These are phyloP conservation scores for Pisolithus orientalis DNA, from an alignment of 768 basidiomycete species.

Conservation along the genomic window DNA sequence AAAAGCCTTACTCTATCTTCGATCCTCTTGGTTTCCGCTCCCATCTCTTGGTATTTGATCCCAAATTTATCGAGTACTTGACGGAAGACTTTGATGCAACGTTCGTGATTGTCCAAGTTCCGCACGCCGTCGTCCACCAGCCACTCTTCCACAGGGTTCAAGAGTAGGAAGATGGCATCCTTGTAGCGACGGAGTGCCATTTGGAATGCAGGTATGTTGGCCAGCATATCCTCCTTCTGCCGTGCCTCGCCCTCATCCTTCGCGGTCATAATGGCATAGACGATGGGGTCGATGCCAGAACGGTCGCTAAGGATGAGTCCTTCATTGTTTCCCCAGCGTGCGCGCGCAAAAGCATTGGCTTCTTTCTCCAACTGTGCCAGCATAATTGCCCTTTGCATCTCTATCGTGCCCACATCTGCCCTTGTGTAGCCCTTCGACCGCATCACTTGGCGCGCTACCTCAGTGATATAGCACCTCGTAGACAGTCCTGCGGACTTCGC, in stretches of 20 bases:
- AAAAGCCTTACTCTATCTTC: constrained; percentile 18
- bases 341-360: constrained; percentile 12
- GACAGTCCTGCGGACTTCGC: constrained; percentile 35
- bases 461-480: constrained; percentile 41
- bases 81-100: constrained; percentile 35
- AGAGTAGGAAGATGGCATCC: constrained; percentile 44
- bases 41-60: constrained; percentile 42
- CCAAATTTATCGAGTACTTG: constrained; percentile 33
- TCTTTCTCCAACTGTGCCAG: constrained; percentile 47
- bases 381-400: constrained; percentile 65
- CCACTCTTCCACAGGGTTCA: constrained; percentile 55
- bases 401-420: constrained; percentile 38
- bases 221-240: constrained; percentile 29
- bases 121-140: constrained; percentile 59
- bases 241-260: constrained; percentile 30
- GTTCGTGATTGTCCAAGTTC: constrained; percentile 42
- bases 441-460: constrained; percentile 60
- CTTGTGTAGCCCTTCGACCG: constrained; percentile 45
- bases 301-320: constrained; percentile 50
- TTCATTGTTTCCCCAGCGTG: constrained; percentile 9
- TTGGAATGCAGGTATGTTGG: constrained; percentile 35
- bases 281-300: constrained; percentile 58
- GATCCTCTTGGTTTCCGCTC: constrained; percentile 37
- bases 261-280: constrained; percentile 51
- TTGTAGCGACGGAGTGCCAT: constrained; percentile 37